Percentiles rank a stretch among this genome's conserved stretches.
Evolutionary conservation across 2,329 filamentous ascomycete species (phyloP).

Genomic region (Chalara sp.): DNA sequence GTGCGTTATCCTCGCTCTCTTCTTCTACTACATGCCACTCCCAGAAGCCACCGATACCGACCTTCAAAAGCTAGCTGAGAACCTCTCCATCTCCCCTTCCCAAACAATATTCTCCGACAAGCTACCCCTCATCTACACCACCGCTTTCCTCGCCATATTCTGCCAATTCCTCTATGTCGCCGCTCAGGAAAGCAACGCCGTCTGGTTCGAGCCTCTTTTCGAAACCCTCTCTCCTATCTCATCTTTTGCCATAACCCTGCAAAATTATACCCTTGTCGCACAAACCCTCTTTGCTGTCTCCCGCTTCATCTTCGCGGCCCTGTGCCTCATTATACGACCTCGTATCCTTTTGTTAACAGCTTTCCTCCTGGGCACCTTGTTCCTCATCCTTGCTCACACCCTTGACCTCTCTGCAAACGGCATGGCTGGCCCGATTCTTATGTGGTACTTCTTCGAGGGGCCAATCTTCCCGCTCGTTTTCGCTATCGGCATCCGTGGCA

Average conservation of each 20-base stretch:
- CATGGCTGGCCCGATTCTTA: constrained; percentile 52
- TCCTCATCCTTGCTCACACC: constrained; percentile 40
- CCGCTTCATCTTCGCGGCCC: constrained; percentile 58
- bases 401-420: constrained; percentile 38
- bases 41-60: constrained; percentile 49
- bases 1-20: constrained; percentile 61
- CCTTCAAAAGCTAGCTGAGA: constrained; percentile 39
- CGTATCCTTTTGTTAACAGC: constrained; percentile 63
- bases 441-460: constrained; percentile 76
- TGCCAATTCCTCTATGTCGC: constrained; percentile 77
- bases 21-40: constrained; percentile 63
- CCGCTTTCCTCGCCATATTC: constrained; percentile 63
- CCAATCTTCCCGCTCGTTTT: constrained; percentile 81
- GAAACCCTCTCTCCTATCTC: constrained; percentile 30
- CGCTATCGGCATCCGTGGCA: constrained; percentile 69
- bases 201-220: constrained; percentile 50
- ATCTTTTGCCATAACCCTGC: constrained; percentile 42
- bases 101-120: constrained; percentile 22
- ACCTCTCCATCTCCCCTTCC: constrained; percentile 14
- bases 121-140: constrained; percentile 33
- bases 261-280: constrained; percentile 65
- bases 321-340: constrained; percentile 58
- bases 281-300: constrained; percentile 69
- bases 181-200: constrained; percentile 59
- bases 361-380: constrained; percentile 53